Base-by-base conservation (phyloP, 1,139 yeast species). In the Blastobotrys malaysiensis region DNA sequence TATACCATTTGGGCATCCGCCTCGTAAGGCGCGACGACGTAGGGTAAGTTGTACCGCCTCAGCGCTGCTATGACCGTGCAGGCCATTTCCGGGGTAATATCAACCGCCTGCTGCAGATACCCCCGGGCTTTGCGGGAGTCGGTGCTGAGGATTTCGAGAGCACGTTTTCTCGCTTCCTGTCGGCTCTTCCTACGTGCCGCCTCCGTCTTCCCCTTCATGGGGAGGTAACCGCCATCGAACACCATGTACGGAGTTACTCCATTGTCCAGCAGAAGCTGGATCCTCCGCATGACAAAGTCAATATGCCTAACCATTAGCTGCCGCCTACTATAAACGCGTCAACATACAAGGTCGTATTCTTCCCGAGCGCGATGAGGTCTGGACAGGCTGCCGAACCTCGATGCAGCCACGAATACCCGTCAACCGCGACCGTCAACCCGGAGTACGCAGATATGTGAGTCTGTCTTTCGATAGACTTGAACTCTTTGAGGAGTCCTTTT, bases 1-100 rank as follows among this genome's bases (percentile, higher is more conserved):
- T 85, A 89, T 6, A 93, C 98, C 86, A 95, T 81, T 68, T 95
- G 99, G 0, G 99, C 88, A 68, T 95, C 99, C 0, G 99, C 99
- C 71, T 95, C 99, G 67, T 90, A 95, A 0, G 99, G 99, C 0
- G 99, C 99, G 9, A 95, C 99, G 16, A 93, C 81, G 64, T 82
- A 93, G 59, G 77, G 78, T 49, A 95, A 82, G 1, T 73, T 70
- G 50, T 78, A 74, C n/a, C 68, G 64, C 61, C 83, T 84, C 58
- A 95, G 76, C 48, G 61, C 85, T 36, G 85, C 85, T 70, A 91
- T 89, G 16, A 93, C 77, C 21, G 89, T 80, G 63, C 88, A 87
- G 3, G 97, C 97, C 95, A 95, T 90, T 59, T 82, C 83, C 0
- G 96, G 91, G 1, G 97, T 87, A 13, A 95, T 88, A 61, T 87